phyloP scores from a whole-genome alignment of 2,329 filamentous ascomycete genomes.

The Plectosphaerella cucumerina region DNA sequence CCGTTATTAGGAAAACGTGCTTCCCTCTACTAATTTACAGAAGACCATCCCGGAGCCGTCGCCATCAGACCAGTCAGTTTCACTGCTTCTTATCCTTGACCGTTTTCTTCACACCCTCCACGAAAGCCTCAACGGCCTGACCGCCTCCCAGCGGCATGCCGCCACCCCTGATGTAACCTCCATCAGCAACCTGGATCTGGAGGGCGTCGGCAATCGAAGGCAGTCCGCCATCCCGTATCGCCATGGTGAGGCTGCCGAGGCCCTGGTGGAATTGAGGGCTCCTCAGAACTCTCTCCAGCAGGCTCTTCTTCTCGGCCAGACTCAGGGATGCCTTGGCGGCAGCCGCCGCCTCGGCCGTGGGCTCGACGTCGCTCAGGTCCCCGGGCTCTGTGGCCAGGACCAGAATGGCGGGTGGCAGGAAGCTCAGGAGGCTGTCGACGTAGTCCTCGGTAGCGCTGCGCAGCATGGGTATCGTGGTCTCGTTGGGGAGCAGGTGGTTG shows the following conservation, averaged over 20 bases:
- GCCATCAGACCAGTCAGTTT: too few relatives aligned
- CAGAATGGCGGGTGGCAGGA: conserved; percentile 75
- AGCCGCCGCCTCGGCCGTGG: conserved; percentile 62
- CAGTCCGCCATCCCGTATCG: conserved; percentile 83
- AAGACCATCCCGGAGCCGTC: too few relatives aligned
- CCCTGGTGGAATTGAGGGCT: conserved; percentile 92
- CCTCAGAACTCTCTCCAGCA: conserved; percentile 77
- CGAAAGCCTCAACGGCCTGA: conserved; percentile 85
- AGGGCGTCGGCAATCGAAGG: conserved; percentile 87
- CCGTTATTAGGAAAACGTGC: too few relatives aligned
- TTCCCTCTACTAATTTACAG: too few relatives aligned
- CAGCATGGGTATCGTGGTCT: conserved; percentile 73
- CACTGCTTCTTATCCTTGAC: conserved; percentile 53
- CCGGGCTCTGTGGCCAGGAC: conserved; percentile 66
- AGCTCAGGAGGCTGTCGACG: conserved; percentile 70
- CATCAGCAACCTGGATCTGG: conserved; percentile 73
- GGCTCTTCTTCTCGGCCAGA: conserved; percentile 70
- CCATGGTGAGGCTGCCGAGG: conserved; percentile 77
- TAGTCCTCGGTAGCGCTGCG: conserved; percentile 59
- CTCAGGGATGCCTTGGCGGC: conserved; percentile 72
- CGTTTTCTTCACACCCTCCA: conserved; percentile 80
- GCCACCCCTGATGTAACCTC: conserved; percentile 74
- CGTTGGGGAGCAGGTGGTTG: conserved; percentile 75
- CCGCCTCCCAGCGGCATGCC: conserved; percentile 83
- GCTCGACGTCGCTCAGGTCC: conserved; percentile 57